These are phyloP conservation scores for Trichoderma sp. DNA, from an alignment of 2,329 filamentous ascomycete genomes.

Conservation along the genomic window DNA sequence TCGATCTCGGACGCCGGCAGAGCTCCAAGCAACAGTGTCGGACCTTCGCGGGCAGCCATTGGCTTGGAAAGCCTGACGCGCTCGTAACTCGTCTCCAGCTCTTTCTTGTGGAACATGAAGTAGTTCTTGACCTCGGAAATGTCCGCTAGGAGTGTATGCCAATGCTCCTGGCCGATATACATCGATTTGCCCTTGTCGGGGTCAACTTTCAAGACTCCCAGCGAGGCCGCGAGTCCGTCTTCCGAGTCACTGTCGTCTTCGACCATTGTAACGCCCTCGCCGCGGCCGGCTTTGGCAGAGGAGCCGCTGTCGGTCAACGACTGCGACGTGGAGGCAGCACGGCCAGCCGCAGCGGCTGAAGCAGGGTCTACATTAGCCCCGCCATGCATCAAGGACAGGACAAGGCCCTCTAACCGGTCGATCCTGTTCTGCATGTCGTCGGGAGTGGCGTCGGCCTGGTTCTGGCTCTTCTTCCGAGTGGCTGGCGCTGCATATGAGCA, in stretches of 20 bases:
- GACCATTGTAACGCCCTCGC: constrained; percentile 57
- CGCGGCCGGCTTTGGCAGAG: constrained; percentile 55
- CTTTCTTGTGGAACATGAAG: constrained; percentile 83
- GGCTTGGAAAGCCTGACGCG: constrained; percentile 72
- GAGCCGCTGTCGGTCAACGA: constrained; percentile 49
- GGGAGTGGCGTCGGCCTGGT: constrained; percentile 63
- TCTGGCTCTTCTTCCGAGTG: constrained; percentile 73
- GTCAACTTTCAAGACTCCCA: constrained; percentile 83
- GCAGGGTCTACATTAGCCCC: constrained; percentile 58
- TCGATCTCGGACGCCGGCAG: constrained; percentile 73
- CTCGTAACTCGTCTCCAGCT: constrained; percentile 79
- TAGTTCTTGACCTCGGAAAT: constrained; percentile 94
- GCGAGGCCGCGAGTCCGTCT: constrained; percentile 67
- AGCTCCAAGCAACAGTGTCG: constrained; percentile 77
- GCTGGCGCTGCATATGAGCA: constrained; percentile 81
- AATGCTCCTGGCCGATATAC: constrained; percentile 82
- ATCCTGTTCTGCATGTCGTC: constrained; percentile 99
- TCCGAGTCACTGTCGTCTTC: constrained; percentile 71
- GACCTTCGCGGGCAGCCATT: constrained; percentile 61
- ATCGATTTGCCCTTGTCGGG: constrained; percentile 74
- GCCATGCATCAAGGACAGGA: constrained; percentile 91
- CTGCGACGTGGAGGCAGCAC: constrained; percentile 42
- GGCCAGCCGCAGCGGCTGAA: constrained; percentile 40
- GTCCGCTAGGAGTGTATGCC: constrained; percentile 77
- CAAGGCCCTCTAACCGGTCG: constrained; percentile 88